Conservation (phyloP, 2,329 filamentous ascomycete genomes). For the Monilinia aucupariae region DNA sequence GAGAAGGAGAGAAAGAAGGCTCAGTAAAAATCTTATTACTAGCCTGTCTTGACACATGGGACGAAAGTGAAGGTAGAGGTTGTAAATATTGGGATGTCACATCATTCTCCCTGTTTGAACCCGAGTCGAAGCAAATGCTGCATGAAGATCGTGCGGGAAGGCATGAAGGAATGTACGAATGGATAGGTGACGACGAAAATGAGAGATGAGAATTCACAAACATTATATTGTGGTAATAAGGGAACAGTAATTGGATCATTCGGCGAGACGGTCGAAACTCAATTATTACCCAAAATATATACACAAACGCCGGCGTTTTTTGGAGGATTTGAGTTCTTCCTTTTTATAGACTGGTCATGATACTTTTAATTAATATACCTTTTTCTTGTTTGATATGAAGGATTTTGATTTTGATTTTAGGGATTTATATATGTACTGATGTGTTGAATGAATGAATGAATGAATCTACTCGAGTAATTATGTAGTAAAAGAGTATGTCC, state of each 20-base stretch:
- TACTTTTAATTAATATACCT: background rate
- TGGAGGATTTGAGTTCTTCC: background rate
- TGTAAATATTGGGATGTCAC: background rate
- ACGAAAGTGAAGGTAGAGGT: background rate
- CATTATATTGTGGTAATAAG: constrained; percentile 6
- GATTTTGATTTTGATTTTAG: background rate
- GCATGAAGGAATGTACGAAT: background rate
- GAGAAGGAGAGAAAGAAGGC: constrained; percentile 57
- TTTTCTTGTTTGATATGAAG: background rate
- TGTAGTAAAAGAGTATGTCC: too few species aligned
- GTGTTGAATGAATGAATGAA: too few species aligned
- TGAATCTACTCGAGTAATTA: too few species aligned
- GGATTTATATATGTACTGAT: too few species aligned
- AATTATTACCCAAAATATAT: background rate
- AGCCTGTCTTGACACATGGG: background rate
- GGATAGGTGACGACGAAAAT: constrained; percentile 2
- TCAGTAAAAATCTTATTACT: background rate
- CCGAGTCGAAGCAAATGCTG: background rate
- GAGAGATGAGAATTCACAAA: constrained; percentile 5
- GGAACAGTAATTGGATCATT: background rate
- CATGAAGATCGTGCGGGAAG: background rate
- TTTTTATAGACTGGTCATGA: background rate
- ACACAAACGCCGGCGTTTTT: background rate
- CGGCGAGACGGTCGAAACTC: background rate
- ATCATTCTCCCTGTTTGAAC: background rate